Evolutionary conservation across 495 filamentous ascomycete genomes (phyloP).

Genomic region (Glonium stellatum): DNA sequence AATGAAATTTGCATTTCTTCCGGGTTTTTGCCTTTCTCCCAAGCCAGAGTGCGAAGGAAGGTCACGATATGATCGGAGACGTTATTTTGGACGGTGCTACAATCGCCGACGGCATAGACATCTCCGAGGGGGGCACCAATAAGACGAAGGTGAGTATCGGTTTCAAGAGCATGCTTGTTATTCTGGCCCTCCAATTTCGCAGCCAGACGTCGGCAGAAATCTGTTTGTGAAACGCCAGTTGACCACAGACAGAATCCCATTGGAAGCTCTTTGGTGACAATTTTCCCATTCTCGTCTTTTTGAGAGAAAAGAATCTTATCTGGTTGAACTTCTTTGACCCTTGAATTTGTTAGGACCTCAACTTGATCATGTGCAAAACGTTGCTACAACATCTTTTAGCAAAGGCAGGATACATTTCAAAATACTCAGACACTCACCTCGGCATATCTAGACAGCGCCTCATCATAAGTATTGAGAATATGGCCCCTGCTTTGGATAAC

Average conservation of each 20-base stretch:
- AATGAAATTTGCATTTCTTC: conserved; percentile 77
- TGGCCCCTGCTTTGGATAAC: conserved; percentile 89
- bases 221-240: conserved; percentile 83
- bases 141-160: conserved; percentile 86
- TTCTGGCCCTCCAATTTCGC: conserved; percentile 63
- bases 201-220: conserved; percentile 67
- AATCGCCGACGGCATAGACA: conserved; percentile 97
- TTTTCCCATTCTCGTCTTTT: conserved; percentile 60
- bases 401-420: background rate
- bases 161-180: conserved; percentile 89
- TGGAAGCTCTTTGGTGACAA: conserved; percentile 82
- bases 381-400: conserved; percentile 33
- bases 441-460: conserved; percentile 84
- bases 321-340: conserved; percentile 78
- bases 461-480: conserved; percentile 98
- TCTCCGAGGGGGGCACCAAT: conserved; percentile 89
- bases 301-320: conserved; percentile 88
- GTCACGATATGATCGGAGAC: conserved; percentile 74
- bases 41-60: conserved; percentile 83
- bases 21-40: conserved; percentile 84
- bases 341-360: conserved; percentile 80
- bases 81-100: conserved; percentile 78
- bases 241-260: conserved; percentile 98
- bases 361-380: conserved; percentile 87
- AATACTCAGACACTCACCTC: conserved; percentile 46